Conservation (phyloP, 2,329 filamentous ascomycete species). For the Lomentospora prolificans region DNA sequence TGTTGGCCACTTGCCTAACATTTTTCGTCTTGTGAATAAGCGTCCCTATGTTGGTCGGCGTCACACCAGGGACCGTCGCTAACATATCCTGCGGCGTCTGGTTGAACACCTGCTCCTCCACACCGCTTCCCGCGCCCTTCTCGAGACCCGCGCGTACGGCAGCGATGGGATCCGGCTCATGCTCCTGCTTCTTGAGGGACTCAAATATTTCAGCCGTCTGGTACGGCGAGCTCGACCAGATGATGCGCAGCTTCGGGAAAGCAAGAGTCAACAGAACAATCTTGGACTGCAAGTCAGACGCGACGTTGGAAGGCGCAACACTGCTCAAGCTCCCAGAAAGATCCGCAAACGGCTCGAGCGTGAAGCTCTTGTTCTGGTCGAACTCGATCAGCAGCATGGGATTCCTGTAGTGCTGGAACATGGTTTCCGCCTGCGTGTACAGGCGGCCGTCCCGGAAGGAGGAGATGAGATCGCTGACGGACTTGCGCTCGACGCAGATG, state of each 20-base stretch:
- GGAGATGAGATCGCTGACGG: slow-evolving; percentile 78
- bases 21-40: slow-evolving; percentile 66
- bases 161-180: slow-evolving; percentile 81
- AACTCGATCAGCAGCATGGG: slow-evolving; percentile 96
- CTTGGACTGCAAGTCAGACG: slow-evolving; percentile 78
- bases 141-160: slow-evolving; percentile 74
- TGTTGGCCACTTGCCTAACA: slow-evolving; percentile 76
- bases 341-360: slow-evolving; percentile 72
- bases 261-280: slow-evolving; percentile 86
- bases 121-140: slow-evolving; percentile 17
- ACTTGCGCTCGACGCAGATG: slow-evolving; percentile 93
- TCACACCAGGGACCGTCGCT: slow-evolving; percentile 72
- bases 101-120: slow-evolving; percentile 46
- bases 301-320: slow-evolving; percentile 46
- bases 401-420: slow-evolving; percentile 85
- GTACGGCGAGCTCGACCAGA: slow-evolving; percentile 89
- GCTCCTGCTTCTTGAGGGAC: slow-evolving; percentile 78
- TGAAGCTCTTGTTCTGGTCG: slow-evolving; percentile 94
- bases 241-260: slow-evolving; percentile 80
- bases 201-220: slow-evolving; percentile 97
- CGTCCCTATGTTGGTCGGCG: slow-evolving; percentile 63
- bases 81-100: slow-evolving; percentile 87
- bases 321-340: slow-evolving; percentile 51
- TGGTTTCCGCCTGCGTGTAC: slow-evolving; percentile 84
- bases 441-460: slow-evolving; percentile 88